Evolutionary conservation across 2,329 filamentous ascomycete genomes (phyloP).

Genomic region (Sclerotinia trifoliorum): DNA sequence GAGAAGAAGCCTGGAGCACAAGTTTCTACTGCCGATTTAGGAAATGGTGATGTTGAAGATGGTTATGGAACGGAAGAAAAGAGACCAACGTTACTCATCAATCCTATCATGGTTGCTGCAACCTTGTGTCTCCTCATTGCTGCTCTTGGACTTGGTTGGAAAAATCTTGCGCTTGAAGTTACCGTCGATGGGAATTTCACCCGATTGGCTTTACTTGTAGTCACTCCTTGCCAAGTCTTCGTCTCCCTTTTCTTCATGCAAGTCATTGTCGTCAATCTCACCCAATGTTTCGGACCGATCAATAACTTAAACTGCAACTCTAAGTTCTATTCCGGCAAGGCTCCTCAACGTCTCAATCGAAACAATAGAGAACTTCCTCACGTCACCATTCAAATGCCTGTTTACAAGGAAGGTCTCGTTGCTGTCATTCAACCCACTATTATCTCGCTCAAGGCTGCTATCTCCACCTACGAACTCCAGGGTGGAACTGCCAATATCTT

Average conservation of each 20-base stretch:
- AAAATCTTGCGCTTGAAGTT: slow-evolving; percentile 54
- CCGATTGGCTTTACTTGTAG: slow-evolving; percentile 51
- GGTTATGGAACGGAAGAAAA: slow-evolving; percentile 24
- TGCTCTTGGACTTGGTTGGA: slow-evolving; percentile 57
- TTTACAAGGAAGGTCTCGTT: slow-evolving; percentile 80
- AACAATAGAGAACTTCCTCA: slow-evolving; percentile 56
- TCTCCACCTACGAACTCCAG: slow-evolving; percentile 73
- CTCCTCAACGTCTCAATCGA: slow-evolving; percentile 44
- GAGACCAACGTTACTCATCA: slow-evolving; percentile 54
- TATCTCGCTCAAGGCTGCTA: slow-evolving; percentile 73
- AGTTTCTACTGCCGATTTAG: slow-evolving; percentile 33
- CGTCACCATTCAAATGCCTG: slow-evolving; percentile 80
- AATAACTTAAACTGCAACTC: slow-evolving; percentile 47
- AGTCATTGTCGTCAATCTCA: slow-evolving; percentile 49
- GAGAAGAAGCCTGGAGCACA: slow-evolving; percentile 32
- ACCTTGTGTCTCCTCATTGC: slow-evolving; percentile 53
- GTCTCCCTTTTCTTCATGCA: slow-evolving; percentile 52
- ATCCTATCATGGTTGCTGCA: slow-evolving; percentile 51
- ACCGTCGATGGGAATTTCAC: slow-evolving; percentile 51
- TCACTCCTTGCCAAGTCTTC: slow-evolving; percentile 56
- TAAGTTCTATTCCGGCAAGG: slow-evolving; percentile 40
- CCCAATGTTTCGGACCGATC: slow-evolving; percentile 53
- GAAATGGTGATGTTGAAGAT: slow-evolving; percentile 6
- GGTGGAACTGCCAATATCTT: slow-evolving; percentile 76
- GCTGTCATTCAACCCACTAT: slow-evolving; percentile 76